Percentiles rank a stretch among this genome's conserved stretches.
Conservation (phyloP, 345 rosid species). For the Euphorbia pulcherrima region DNA sequence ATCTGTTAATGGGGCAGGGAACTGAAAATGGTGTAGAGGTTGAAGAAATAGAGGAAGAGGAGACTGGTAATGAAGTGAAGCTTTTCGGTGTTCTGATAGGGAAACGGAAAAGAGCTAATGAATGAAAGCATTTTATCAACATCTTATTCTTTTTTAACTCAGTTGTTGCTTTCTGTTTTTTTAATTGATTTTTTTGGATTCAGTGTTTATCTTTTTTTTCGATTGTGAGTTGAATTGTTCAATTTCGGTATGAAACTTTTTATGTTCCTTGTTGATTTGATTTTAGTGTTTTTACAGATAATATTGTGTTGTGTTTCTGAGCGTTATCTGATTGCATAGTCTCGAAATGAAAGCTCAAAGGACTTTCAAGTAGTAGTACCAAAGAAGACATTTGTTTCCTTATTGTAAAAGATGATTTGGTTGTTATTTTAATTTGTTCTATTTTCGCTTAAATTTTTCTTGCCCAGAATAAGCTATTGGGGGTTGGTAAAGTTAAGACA, state of each 20-base stretch:
- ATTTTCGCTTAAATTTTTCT: not conserved
- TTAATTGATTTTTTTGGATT: not conserved
- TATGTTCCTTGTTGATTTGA: not conserved
- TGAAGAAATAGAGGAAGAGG: not conserved
- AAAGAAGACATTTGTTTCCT: too few species aligned
- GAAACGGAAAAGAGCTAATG: not conserved
- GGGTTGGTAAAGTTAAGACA: too few species aligned
- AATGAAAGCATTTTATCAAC: not conserved
- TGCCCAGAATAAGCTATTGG: not conserved
- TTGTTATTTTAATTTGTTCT: too few species aligned
- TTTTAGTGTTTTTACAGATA: not conserved
- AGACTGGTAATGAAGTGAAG: conserved; percentile 7
- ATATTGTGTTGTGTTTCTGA: not conserved
- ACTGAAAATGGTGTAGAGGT: not conserved
- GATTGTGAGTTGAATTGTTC: not conserved
- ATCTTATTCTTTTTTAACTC: too few species aligned
- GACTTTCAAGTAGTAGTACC: too few species aligned
- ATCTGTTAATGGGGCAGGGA: not conserved
- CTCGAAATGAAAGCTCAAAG: too few species aligned
- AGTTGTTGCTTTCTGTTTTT: too few species aligned
- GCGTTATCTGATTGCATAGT: not conserved
- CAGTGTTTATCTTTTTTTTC: not conserved
- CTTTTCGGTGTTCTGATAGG: conserved; percentile 19
- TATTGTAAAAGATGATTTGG: not conserved
- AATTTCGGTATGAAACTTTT: not conserved